Conservation (phyloP, 2,329 filamentous ascomycete species). For the Ramichloridium luteum region DNA sequence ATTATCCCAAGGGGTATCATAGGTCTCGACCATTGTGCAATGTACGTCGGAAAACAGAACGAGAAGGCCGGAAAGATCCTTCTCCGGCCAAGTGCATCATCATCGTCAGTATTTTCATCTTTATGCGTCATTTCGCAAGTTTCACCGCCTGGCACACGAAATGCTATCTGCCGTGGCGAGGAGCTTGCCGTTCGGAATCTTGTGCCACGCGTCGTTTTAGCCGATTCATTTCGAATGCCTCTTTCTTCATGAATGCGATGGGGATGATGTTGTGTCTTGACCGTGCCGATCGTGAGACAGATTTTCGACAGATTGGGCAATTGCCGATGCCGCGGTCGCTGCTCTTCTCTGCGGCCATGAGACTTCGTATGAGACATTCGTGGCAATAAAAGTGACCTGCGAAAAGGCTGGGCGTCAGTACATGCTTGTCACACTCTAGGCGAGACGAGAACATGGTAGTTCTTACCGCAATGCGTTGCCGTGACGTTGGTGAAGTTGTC, state of each 20-base stretch:
- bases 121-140: too few relatives aligned
- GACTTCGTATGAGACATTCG: constrained; percentile 48
- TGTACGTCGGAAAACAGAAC: too few relatives aligned
- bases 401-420: constrained; percentile 4
- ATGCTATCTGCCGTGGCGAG: too few relatives aligned
- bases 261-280: constrained; percentile 10
- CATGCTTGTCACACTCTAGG: not conserved
- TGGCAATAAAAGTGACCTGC: constrained; percentile 53
- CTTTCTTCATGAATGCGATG: constrained; percentile 16
- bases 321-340: constrained; percentile 31
- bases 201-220: not conserved
- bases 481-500: constrained; percentile 48
- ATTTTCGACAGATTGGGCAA: constrained; percentile 31
- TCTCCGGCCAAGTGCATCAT: too few relatives aligned
- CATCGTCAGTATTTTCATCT: too few relatives aligned
- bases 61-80: too few relatives aligned
- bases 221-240: constrained; percentile 10
- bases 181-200: too few relatives aligned
- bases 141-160: too few relatives aligned
- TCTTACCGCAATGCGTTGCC: constrained; percentile 47
- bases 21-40: too few relatives aligned
- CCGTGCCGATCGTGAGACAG: constrained; percentile 10
- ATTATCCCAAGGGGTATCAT: too few relatives aligned
- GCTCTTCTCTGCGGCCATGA: constrained; percentile 44
- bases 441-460: too few relatives aligned